Base-by-base conservation (phyloP, 1,284 basidiomycete species). In the Thelephora terrestris region DNA sequence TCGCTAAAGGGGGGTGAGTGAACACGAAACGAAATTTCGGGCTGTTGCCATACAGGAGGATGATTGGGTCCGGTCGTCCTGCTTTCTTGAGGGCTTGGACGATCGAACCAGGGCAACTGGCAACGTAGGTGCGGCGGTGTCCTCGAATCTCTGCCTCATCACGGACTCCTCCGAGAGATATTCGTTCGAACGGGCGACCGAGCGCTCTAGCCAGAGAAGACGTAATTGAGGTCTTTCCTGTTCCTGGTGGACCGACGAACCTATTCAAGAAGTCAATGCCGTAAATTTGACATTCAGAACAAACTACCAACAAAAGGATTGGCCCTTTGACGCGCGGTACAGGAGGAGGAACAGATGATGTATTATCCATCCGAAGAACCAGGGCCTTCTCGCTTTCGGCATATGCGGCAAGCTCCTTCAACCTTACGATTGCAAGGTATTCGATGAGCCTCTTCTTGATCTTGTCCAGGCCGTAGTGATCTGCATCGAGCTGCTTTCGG, bases 131-230 rank as follows among this genome's bases (percentile, higher is more conserved):
- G 51, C 92, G 73, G 48, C 91, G 71, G 57, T 94, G 91, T 14
- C 91, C 91, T 51, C 83, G 78, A 57, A 94, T 92, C 65, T 94
- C 91, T 4, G 89, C 91, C 54, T 94, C 91, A 57, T 95, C 91
- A 7, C 88, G 78, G 10, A 95, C 83, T 47, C 91, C 91, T 36
- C 92, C 91, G 1, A 95, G 76, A n/a, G 89, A 88, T 60, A 95
- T 91, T 34, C 92, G 79, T 64, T 92, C 90, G 76, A 94, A 95
- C 1, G 92, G 88, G 50, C 91, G 71, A 48, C 77, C 73, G 16
- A 95, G 73, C 0, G 90, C 86, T 42, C 81, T 80, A 1, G 92
- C 91, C 44, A 95, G 82, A 1, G 88, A 91, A 61, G 91, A 87
- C 7, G 90, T 87, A 0, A 91, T 75, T 1, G 85, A 89, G 0